Evolutionary conservation across 805 yeast species (phyloP).

Genomic region (Candida montana): DNA sequence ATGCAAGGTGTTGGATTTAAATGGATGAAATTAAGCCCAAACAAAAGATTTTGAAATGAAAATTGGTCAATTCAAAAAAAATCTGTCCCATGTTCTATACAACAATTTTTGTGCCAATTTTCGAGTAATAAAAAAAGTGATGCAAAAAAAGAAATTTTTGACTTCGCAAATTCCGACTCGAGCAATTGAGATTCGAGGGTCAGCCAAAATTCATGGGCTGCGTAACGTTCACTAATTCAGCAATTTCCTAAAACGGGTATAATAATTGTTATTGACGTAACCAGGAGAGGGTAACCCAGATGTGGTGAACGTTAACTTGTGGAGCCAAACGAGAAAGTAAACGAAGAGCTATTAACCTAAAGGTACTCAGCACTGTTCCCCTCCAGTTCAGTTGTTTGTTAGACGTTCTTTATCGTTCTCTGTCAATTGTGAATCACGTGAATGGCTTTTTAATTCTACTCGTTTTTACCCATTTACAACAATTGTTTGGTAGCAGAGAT

Average conservation of each 20-base stretch:
- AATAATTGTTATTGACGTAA: background rate
- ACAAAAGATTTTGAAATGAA: too few relatives aligned
- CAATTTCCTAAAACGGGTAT: too few relatives aligned
- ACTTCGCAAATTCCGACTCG: background rate
- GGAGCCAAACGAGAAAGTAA: background rate
- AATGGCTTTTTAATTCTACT: too few relatives aligned
- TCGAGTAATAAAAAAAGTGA: background rate
- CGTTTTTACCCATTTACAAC: too few relatives aligned
- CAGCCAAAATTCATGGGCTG: too few relatives aligned
- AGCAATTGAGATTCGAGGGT: too few relatives aligned
- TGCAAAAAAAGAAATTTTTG: background rate
- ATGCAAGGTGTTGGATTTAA: background rate
- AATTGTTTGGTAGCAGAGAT: too few relatives aligned
- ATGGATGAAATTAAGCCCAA: background rate
- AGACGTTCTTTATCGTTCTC: too few relatives aligned
- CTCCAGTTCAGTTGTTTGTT: too few relatives aligned
- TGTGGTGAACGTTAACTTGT: background rate
- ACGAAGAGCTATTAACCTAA: background rate
- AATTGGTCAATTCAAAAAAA: background rate
- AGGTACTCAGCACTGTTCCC: background rate
- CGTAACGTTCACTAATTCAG: background rate
- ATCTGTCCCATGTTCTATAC: background rate
- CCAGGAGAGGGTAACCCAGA: background rate
- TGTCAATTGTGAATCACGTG: too few relatives aligned
- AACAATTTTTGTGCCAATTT: slow-evolving; percentile 5